A percentile compares a stretch with the other conserved stretches of the same genome.
Conservation (phyloP, 306 rosid species). For the Styphnolobium japonicum region DNA sequence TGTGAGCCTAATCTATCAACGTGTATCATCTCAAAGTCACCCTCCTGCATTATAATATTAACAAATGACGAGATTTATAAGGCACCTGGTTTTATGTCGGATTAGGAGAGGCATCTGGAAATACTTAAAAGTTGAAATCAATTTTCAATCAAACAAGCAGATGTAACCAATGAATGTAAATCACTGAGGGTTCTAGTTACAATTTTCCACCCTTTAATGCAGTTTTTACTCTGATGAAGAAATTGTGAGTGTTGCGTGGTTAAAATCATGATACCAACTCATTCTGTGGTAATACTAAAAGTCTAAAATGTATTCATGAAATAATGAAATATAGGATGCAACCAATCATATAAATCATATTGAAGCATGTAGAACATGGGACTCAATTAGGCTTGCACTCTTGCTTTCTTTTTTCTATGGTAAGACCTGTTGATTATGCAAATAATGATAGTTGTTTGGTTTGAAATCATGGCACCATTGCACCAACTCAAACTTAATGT, state of each 20-base stretch:
- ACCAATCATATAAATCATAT: background rate
- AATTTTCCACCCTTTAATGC: background rate
- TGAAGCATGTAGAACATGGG: background rate
- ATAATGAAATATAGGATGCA: slow-evolving; percentile 3
- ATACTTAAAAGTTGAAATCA: slow-evolving; percentile 11
- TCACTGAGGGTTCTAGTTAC: background rate
- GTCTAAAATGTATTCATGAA: slow-evolving; percentile 13
- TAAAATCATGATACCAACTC: slow-evolving; percentile 2
- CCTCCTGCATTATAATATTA: slow-evolving; percentile 45
- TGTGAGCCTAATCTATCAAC: slow-evolving; percentile 35
- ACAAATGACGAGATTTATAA: background rate
- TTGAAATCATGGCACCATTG: background rate
- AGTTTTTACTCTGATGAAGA: background rate
- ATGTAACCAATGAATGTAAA: background rate
- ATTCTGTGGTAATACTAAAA: slow-evolving; percentile 1
- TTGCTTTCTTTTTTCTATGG: background rate
- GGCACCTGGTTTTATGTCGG: background rate
- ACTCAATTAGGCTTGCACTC: background rate
- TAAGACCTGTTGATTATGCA: background rate
- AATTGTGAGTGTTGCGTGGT: background rate
- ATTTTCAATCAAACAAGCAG: slow-evolving; percentile 11
- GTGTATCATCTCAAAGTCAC: slow-evolving; percentile 56
- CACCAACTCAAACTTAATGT: slow-evolving; percentile 11
- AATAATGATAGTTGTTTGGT: background rate
- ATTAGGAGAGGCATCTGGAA: background rate